Conservation (phyloP, 139 green algal species). For the Chlorella sorokiniana region DNA sequence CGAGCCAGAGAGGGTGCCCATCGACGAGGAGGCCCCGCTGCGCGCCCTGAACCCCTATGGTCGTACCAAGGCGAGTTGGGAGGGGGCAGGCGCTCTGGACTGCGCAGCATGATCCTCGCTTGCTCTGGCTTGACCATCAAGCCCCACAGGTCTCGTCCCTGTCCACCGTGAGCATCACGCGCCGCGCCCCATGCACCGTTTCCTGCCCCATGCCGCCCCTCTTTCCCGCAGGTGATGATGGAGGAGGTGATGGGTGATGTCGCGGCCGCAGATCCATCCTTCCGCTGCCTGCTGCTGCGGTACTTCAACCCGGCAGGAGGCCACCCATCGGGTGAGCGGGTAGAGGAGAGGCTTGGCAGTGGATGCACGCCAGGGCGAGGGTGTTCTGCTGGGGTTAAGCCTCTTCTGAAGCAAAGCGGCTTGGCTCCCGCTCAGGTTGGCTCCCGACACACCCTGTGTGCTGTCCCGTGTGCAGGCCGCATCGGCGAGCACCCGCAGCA, state of each 20-base stretch:
- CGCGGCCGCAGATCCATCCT: constrained; percentile 52
- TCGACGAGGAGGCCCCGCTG: constrained; percentile 84
- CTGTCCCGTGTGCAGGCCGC: background rate
- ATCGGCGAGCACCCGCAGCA: constrained; percentile 3
- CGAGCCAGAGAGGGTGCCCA: constrained; percentile 66
- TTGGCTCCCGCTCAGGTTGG: background rate
- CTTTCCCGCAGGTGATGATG: constrained; percentile 77
- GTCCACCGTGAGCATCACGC: too few species aligned
- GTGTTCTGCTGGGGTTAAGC: too few species aligned
- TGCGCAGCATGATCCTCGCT: too few species aligned
- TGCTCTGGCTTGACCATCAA: background rate
- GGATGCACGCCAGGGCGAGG: too few species aligned
- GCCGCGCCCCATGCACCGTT: too few species aligned
- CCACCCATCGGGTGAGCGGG: background rate
- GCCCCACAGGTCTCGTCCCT: background rate
- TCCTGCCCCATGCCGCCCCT: background rate
- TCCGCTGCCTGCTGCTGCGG: constrained; percentile 7
- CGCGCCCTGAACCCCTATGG: constrained; percentile 89
- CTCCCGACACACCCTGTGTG: background rate
- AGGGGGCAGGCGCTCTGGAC: background rate
- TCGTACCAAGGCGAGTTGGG: constrained; percentile 91
- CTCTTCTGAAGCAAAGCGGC: too few species aligned
- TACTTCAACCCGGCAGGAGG: constrained; percentile 17
- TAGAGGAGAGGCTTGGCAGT: too few species aligned
- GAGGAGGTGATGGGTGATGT: constrained; percentile 84